A percentile compares a stretch with the other conserved stretches of the same genome.
Evolutionary conservation across 176 grass and related monocot genomes (phyloP).

Genomic region (Hordeum vulgare): DNA sequence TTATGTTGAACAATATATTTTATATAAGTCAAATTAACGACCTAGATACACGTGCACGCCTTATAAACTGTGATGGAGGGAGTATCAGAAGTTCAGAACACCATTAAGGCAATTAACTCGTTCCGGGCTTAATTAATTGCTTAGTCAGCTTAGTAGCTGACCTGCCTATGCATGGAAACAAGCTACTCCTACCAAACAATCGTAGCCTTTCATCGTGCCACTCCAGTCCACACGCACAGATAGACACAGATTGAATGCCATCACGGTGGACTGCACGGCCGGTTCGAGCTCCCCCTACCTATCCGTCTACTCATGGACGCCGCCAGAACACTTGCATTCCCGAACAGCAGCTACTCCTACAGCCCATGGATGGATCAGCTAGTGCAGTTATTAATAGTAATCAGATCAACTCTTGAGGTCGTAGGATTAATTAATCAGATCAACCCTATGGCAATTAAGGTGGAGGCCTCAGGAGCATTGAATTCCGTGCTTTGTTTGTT

Average conservation of each 20-base stretch:
- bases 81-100: no score
- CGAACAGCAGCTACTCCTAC: neutral
- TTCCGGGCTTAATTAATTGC: neutral
- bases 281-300: neutral
- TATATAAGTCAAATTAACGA: no score
- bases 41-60: no score
- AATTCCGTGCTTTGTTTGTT: conserved; percentile 17
- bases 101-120: neutral
- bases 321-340: neutral
- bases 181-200: neutral
- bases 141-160: neutral
- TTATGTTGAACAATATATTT: no score
- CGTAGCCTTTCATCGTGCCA: neutral
- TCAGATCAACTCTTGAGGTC: neutral
- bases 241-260: conserved; percentile 17
- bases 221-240: neutral
- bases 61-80: no score
- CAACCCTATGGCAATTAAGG: neutral
- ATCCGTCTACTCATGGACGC: neutral
- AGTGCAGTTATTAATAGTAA: neutral
- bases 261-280: neutral
- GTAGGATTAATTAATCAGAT: conserved; percentile 1
- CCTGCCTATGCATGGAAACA: neutral
- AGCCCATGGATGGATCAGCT: neutral
- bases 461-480: neutral